Evolutionary conservation across 352 stramenopile genomes (phyloP), one percentile per base, ranked within the genome.

Genomic region (Thalassiosira ordinaria): DNA sequence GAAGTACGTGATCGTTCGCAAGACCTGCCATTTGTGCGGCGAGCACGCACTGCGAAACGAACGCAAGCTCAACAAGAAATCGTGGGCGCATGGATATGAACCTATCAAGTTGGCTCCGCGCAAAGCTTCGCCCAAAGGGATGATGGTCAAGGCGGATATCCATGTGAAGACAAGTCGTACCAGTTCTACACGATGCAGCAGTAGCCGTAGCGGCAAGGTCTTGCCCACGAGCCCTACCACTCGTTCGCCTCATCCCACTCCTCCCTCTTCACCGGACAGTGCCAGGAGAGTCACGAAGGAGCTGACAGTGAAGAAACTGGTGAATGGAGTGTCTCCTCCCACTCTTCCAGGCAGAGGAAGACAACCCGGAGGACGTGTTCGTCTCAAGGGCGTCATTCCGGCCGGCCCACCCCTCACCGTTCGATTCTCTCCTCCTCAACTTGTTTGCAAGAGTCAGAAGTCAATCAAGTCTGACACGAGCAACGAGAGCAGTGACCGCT

Each of bases 1-100:
- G 13, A 61, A 63, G 24, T 72, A 29, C 22, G 6, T 63, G 5
- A 62, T 72, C 26, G 33, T 72, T 52, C 14, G 63, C 6, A 72
- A 72, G 18, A 63, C 33, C 27, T 72, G 63, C 35, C 47, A 35
- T 8, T 53, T 72, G 47, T 72, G 63, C 33, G 63, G 63, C 27
- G 63, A 72, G 26, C 63, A 72, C 27, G 37, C 29, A 13, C 16
- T 72, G 31, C 53, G 31, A 8, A 72, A 72, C 29, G 47, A 72
- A 14, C 63, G 63, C 24, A 69, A 69, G 44, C 22, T 57, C 3
- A 69, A 69, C 24, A 56, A 69, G 41, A 24, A 7, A 41, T 41
- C 33, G 33, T 11, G 33, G 33, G 33, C 11, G 33, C 33, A 41
- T 41, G 33, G 33, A 5, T 41, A 41, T 41, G n/a, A n/a, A n/a